phyloP scores from a whole-genome alignment of 805 yeast genomes.

The Kodamaea jinghongensis region DNA sequence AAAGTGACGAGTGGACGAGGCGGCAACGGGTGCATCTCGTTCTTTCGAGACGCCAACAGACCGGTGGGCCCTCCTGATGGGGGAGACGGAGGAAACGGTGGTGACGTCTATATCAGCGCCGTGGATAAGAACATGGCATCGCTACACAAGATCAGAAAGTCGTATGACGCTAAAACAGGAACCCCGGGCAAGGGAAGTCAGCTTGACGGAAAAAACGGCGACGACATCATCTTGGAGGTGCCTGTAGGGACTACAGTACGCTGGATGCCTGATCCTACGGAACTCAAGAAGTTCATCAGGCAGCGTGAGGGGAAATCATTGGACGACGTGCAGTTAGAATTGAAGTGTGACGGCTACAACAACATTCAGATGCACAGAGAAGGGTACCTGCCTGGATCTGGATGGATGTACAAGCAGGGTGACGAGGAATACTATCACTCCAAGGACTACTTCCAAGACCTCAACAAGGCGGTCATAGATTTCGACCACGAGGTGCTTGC shows the following conservation, averaged over 20 bases:
- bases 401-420: conserved; percentile 85
- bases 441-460: conserved; percentile 61
- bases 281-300: conserved; percentile 30
- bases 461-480: conserved; percentile 60
- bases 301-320: conserved; percentile 15
- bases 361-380: conserved; percentile 62
- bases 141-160: conserved; percentile 63
- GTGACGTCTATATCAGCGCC: conserved; percentile 80
- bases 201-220: conserved; percentile 82
- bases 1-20: conserved; percentile 76
- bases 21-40: conserved; percentile 85
- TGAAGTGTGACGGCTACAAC: conserved; percentile 25
- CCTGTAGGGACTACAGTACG: conserved; percentile 88
- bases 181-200: conserved; percentile 69
- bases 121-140: conserved; percentile 62
- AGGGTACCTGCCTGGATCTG: conserved; percentile 66
- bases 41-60: conserved; percentile 80
- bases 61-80: conserved; percentile 96
- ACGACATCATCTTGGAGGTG: conserved; percentile 74
- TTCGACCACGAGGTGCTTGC: conserved; percentile 59
- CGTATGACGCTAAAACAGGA: conserved; percentile 74
- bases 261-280: conserved; percentile 78
- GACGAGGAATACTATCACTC: conserved; percentile 66
- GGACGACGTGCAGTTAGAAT: conserved; percentile 27
- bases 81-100: conserved; percentile 98